These are phyloP conservation scores for Candida corydali DNA, from an alignment of 805 yeast genomes.

Conservation along the genomic window DNA sequence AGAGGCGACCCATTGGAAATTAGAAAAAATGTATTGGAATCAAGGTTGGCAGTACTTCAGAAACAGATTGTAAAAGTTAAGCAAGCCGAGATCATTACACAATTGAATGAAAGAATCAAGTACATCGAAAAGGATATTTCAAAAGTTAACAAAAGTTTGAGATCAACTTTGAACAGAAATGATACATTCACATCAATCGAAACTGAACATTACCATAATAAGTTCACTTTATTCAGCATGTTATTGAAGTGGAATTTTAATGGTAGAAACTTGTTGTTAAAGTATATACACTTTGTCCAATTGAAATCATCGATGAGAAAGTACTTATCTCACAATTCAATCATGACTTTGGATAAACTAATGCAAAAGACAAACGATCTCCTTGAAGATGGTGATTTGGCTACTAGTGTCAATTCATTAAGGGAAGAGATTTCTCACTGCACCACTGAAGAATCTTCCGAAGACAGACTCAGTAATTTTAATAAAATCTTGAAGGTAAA, in stretches of 20 bases:
- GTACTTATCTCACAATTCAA: constrained; percentile 32
- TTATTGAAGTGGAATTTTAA: constrained; percentile 39
- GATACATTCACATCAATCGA: constrained; percentile 5
- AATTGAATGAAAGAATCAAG: constrained; percentile 16
- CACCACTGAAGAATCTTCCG: constrained; percentile 4
- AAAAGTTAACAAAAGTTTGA: constrained; percentile 4
- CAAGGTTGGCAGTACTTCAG: constrained; percentile 24
- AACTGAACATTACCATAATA: constrained; percentile 27
- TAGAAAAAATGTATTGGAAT: constrained; percentile 21
- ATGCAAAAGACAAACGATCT: constrained; percentile 16
- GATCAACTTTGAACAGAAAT: neutral
- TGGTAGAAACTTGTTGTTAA: constrained; percentile 29
- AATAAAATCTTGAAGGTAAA: constrained; percentile 25
- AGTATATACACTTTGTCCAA: constrained; percentile 36
- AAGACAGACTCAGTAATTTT: constrained; percentile 26
- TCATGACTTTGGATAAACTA: constrained; percentile 29
- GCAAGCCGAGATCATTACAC: neutral
- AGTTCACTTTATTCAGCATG: constrained; percentile 35
- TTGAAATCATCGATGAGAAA: constrained; percentile 21
- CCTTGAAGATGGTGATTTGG: constrained; percentile 11
- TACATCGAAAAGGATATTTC: constrained; percentile 17
- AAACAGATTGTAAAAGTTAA: constrained; percentile 13
- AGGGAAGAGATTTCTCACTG: neutral
- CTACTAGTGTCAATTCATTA: constrained; percentile 1
- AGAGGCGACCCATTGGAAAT: constrained; percentile 24